These are phyloP conservation scores for Amniculicola lignicola DNA, from an alignment of 495 filamentous ascomycete genomes.

Conservation along the genomic window DNA sequence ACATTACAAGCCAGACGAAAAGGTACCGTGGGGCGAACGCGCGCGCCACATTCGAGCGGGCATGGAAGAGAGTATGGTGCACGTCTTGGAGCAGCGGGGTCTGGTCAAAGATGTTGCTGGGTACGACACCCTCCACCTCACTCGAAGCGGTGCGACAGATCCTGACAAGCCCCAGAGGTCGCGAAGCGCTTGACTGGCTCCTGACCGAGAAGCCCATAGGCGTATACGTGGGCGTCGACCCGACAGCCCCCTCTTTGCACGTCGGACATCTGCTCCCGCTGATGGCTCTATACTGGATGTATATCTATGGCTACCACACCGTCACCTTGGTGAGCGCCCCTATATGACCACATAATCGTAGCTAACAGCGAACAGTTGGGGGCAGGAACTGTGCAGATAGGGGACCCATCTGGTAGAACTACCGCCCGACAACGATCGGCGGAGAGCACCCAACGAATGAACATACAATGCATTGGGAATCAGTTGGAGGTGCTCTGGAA, in stretches of 20 bases:
- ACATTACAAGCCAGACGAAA: not conserved
- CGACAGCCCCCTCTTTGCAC: constrained; percentile 86
- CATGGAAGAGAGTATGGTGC: constrained; percentile 59
- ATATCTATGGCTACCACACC: constrained; percentile 73
- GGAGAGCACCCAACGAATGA: constrained; percentile 57
- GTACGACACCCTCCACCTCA: constrained; percentile 53
- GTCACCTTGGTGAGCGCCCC: constrained; percentile 59
- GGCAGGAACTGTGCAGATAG: constrained; percentile 70
- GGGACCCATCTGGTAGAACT: constrained; percentile 79
- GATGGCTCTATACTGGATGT: constrained; percentile 93
- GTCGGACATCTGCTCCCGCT: constrained; percentile 89
- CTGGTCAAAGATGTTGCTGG: constrained; percentile 78
- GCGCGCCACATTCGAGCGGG: constrained; percentile 55
- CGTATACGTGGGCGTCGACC: constrained; percentile 87
- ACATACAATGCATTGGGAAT: constrained; percentile 71
- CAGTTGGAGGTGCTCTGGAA: constrained; percentile 77
- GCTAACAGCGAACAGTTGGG: constrained; percentile 9
- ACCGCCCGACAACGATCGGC: constrained; percentile 60
- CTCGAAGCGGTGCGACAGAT: constrained; percentile 40
- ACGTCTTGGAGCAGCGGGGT: constrained; percentile 74
- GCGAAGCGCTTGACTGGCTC: constrained; percentile 59
- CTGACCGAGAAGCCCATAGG: constrained; percentile 69
- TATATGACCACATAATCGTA: not conserved
- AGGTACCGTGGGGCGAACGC: constrained; percentile 22
- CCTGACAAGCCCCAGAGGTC: constrained; percentile 13